A percentile compares a stretch with the other conserved stretches of the same genome.
These are phyloP conservation scores for Favolaschia claudopus DNA, from an alignment of 768 basidiomycete species.

Conservation along the genomic window DNA sequence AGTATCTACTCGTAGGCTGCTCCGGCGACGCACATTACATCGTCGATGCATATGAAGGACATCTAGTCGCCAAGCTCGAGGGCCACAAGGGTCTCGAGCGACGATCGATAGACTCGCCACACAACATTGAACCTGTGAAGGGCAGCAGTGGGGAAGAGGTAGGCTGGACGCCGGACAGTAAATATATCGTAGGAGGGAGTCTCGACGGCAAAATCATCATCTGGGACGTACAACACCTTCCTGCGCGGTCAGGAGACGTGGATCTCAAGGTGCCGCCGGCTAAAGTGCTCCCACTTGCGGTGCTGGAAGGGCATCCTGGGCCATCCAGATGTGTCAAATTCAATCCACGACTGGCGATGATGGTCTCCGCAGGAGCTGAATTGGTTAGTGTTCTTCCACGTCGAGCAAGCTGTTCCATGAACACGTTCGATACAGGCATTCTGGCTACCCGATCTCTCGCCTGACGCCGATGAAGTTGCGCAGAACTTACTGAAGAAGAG, in stretches of 20 bases:
- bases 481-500: conserved; percentile 72
- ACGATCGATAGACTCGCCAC: conserved; percentile 56
- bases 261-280: conserved; percentile 63
- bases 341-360: conserved; percentile 90
- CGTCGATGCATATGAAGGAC: conserved; percentile 88
- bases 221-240: conserved; percentile 84
- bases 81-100: conserved; percentile 87
- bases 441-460: conserved; percentile 63
- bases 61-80: conserved; percentile 83
- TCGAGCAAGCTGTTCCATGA: conserved; percentile 11
- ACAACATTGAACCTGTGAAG: conserved; percentile 70
- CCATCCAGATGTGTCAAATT: conserved; percentile 88
- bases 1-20: conserved; percentile 91
- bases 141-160: conserved; percentile 95
- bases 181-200: conserved; percentile 86
- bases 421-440: conserved; percentile 44
- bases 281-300: conserved; percentile 49
- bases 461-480: conserved; percentile 74
- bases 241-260: conserved; percentile 55
- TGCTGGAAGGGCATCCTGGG: conserved; percentile 82
- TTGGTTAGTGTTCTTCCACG: conserved; percentile 58
- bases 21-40: conserved; percentile 94
- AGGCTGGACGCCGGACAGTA: conserved; percentile 93
- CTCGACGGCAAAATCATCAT: conserved; percentile 84
- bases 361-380: conserved; percentile 84